phyloP scores from a whole-genome alignment of 116 monocot species.

The Papilionanthe hybrid region DNA sequence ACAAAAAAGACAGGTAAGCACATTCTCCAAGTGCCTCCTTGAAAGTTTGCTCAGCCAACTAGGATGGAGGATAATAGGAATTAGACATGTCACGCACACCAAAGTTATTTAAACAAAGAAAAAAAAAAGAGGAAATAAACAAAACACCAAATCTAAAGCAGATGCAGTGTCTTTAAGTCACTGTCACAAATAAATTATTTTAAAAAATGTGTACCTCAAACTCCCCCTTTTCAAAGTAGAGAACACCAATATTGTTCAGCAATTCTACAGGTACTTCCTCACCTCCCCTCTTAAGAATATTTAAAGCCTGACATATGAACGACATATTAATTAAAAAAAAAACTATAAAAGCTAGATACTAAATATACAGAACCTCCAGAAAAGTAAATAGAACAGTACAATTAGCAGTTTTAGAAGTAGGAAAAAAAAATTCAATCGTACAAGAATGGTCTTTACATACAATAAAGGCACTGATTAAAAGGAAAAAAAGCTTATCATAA shows the following conservation, averaged over 20 bases:
- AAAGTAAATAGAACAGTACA: constrained; percentile 4
- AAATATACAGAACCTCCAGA: not conserved
- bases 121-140: not conserved
- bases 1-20: constrained; percentile 53
- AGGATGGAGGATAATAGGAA: constrained; percentile 4
- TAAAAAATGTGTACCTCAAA: constrained; percentile 59
- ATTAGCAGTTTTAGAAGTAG: not conserved
- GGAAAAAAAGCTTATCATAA: not conserved
- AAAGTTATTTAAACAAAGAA: constrained; percentile 7
- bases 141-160: not conserved
- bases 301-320: constrained; percentile 49
- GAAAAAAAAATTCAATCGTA: not conserved
- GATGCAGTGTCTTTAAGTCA: not conserved
- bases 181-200: not conserved
- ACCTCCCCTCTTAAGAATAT: constrained; percentile 60
- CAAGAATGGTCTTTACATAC: not conserved
- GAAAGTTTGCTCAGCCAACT: constrained; percentile 90
- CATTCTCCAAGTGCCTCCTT: constrained; percentile 88
- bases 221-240: constrained; percentile 91
- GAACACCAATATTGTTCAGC: constrained; percentile 83
- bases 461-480: not conserved
- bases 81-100: not conserved
- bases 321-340: not conserved
- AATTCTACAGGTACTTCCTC: constrained; percentile 79
- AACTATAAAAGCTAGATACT: no score